Conservation (phyloP, 306 rosid genomes). For the Quercus wislizeni region DNA sequence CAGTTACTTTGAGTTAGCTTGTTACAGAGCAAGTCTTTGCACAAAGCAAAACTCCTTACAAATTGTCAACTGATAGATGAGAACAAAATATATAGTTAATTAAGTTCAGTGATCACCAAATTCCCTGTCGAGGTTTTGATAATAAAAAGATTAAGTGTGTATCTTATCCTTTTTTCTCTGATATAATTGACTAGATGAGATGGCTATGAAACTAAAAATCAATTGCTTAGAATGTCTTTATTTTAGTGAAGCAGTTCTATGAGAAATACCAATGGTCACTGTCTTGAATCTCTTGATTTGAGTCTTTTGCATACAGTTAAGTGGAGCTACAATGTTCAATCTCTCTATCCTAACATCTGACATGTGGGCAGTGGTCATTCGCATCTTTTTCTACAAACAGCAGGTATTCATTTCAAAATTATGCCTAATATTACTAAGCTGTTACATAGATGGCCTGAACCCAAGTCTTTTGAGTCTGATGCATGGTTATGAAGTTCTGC, state of each 20-base stretch:
- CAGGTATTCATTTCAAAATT: slow-evolving; percentile 15
- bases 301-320: slow-evolving; percentile 15
- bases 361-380: slow-evolving; percentile 40
- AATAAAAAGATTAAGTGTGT: background rate
- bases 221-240: background rate
- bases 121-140: background rate
- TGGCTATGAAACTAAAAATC: background rate
- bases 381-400: slow-evolving; percentile 33
- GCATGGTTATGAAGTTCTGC: background rate
- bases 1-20: background rate
- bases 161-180: background rate
- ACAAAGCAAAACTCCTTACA: background rate
- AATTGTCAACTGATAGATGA: background rate
- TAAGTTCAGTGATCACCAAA: background rate
- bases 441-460: background rate
- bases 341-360: slow-evolving; percentile 40
- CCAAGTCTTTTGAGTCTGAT: background rate
- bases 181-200: background rate
- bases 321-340: slow-evolving; percentile 42
- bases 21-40: background rate
- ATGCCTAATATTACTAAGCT: background rate
- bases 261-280: background rate
- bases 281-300: background rate
- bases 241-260: background rate
- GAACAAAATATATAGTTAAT: background rate